Evolutionary conservation across 148 eudicot genomes (phyloP).

Genomic region (Diospyros lotus): DNA sequence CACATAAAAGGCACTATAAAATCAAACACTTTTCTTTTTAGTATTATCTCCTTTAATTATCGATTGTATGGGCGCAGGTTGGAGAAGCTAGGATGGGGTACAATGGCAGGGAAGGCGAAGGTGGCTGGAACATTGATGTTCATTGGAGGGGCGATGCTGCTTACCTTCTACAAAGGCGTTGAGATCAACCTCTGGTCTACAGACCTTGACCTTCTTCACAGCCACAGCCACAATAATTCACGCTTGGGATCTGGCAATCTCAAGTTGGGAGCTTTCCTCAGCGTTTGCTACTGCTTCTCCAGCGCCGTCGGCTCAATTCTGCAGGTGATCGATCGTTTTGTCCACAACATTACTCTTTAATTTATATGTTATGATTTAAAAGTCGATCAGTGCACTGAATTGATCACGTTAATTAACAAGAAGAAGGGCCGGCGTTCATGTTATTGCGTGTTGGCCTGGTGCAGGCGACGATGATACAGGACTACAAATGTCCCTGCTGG

Average conservation of each 20-base stretch:
- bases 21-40: no score
- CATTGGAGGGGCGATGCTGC: conserved; percentile 71
- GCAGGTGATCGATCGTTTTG: conserved; percentile 29
- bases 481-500: conserved; percentile 54
- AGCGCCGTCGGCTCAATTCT: conserved; percentile 37
- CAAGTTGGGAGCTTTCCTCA: conserved; percentile 30
- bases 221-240: neutral
- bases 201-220: conserved; percentile 30
- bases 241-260: conserved; percentile 14
- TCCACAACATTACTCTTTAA: neutral
- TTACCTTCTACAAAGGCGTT: conserved; percentile 63
- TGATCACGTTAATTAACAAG: neutral
- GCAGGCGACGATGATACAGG: conserved; percentile 47
- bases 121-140: conserved; percentile 54
- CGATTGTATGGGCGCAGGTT: conserved; percentile 25
- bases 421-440: neutral
- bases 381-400: no score
- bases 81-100: conserved; percentile 40
- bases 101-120: conserved; percentile 59
- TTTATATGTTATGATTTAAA: no score
- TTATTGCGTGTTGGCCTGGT: neutral
- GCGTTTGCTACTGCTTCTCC: conserved; percentile 21
- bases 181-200: conserved; percentile 49
- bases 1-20: no score
- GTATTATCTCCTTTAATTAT: no score